These are phyloP conservation scores for Yamadazyma atlantica DNA, from an alignment of 1,139 yeast species.

Conservation along the genomic window DNA sequence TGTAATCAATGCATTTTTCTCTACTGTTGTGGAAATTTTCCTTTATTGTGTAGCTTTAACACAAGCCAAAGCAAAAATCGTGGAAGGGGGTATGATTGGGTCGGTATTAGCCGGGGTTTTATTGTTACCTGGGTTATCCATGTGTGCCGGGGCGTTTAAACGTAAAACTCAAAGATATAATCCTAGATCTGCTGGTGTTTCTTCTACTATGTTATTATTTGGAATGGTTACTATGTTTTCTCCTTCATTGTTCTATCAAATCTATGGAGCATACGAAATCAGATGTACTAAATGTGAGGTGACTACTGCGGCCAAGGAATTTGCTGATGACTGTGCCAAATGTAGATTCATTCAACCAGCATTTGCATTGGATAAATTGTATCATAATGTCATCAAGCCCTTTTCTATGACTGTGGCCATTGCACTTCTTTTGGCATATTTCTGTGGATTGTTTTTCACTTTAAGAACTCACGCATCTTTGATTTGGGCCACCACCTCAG, in stretches of 20 bases:
- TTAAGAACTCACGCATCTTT: conserved; percentile 93
- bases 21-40: conserved; percentile 92
- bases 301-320: conserved; percentile 5
- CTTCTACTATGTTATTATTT: conserved; percentile 90
- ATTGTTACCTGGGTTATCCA: conserved; percentile 87
- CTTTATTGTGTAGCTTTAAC: conserved; percentile 87
- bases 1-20: conserved; percentile 94
- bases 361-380: conserved; percentile 63
- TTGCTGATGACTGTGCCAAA: conserved; percentile 50
- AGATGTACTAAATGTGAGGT: conserved; percentile 55
- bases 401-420: conserved; percentile 79
- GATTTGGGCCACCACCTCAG: conserved; percentile 73
- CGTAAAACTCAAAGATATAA: conserved; percentile 93
- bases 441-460: conserved; percentile 91
- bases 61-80: conserved; percentile 83
- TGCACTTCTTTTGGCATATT: conserved; percentile 78
- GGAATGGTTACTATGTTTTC: conserved; percentile 92
- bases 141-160: conserved; percentile 94
- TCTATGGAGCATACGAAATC: conserved; percentile 85
- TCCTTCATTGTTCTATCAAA: conserved; percentile 87
- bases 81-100: conserved; percentile 97
- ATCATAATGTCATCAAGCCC: conserved; percentile 68
- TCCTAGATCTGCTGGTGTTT: conserved; percentile 95
- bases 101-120: conserved; percentile 91
- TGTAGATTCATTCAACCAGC: conserved; percentile 85